Percentiles rank a stretch among this genome's conserved stretches.
These are phyloP conservation scores for Haplosporangium gracile DNA, from an alignment of 192 early-diverging fungal species.

Conservation along the genomic window DNA sequence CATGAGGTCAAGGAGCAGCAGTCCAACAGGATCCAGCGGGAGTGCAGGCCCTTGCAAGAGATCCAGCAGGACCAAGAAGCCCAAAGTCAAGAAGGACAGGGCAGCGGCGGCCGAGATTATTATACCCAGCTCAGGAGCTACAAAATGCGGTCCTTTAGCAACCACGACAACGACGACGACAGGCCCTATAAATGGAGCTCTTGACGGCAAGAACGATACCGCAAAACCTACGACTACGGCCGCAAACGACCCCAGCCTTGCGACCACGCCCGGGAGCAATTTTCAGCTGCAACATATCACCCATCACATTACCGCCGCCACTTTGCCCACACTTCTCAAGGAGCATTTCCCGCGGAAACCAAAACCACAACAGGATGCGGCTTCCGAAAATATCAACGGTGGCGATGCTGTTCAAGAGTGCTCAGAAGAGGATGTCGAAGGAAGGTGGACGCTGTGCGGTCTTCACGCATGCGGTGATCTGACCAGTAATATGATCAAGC, in stretches of 20 bases:
- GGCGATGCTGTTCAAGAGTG: neutral
- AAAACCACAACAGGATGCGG: neutral
- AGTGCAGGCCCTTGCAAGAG: constrained; percentile 14
- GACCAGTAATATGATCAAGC: constrained; percentile 75
- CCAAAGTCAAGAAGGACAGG: constrained; percentile 18
- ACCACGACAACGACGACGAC: neutral
- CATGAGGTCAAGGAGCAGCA: constrained; percentile 21
- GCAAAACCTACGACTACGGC: neutral
- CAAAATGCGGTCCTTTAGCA: neutral
- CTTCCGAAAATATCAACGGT: neutral
- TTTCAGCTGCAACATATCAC: constrained; percentile 63
- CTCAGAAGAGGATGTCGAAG: constrained; percentile 18
- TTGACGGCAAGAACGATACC: neutral
- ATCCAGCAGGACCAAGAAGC: constrained; percentile 3
- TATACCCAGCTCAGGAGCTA: constrained; percentile 32
- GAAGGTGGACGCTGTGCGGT: constrained; percentile 80
- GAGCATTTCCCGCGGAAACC: constrained; percentile 50
- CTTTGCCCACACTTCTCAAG: constrained; percentile 56
- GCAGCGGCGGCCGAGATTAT: constrained; percentile 6
- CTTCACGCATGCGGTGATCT: constrained; percentile 91
- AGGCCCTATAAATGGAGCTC: neutral
- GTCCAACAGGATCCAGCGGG: constrained; percentile 14
- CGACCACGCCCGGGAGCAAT: constrained; percentile 37
- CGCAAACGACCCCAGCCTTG: constrained; percentile 36
- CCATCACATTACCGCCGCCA: constrained; percentile 59